Conservation (phyloP, 1,284 basidiomycete genomes). For the Apiotrichum montevideense region DNA sequence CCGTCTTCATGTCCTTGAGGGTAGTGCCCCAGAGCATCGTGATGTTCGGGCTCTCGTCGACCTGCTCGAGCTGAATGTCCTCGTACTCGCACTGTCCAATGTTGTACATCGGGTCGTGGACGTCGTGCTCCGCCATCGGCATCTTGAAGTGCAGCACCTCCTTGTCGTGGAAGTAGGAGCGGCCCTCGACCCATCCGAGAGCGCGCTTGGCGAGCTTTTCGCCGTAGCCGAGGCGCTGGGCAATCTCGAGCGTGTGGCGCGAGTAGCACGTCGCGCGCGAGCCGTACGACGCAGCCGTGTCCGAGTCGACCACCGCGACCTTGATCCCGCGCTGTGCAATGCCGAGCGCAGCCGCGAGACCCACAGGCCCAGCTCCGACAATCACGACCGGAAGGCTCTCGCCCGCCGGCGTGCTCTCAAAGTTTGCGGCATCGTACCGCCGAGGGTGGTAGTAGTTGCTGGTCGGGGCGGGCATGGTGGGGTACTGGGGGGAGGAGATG, state of each 20-base stretch:
- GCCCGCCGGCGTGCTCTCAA: slow-evolving; percentile 12
- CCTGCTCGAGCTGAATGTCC: slow-evolving; percentile 13
- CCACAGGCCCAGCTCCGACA: slow-evolving; percentile 17
- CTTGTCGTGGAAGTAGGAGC: slow-evolving; percentile 13
- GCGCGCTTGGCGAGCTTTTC: slow-evolving; percentile 8
- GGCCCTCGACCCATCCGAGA: slow-evolving; percentile 14
- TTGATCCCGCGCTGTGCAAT: slow-evolving; percentile 13
- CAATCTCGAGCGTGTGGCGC: slow-evolving; percentile 18
- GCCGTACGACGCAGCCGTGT: slow-evolving; percentile 14
- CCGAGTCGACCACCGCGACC: slow-evolving; percentile 13
- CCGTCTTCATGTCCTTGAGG: slow-evolving; percentile 1
- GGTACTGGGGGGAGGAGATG: too few relatives aligned
- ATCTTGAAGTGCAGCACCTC: slow-evolving; percentile 18
- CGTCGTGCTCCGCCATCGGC: slow-evolving; percentile 5
- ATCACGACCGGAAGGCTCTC: slow-evolving; percentile 10
- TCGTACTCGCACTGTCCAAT: slow-evolving; percentile 20
- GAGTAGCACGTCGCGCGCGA: slow-evolving; percentile 20
- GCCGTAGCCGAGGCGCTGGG: slow-evolving; percentile 16
- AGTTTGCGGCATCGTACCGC: slow-evolving; percentile 5
- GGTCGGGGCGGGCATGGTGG: slow-evolving; percentile 1
- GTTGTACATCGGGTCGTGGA: slow-evolving; percentile 17
- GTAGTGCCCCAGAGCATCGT: slow-evolving; percentile 14
- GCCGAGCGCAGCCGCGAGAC: slow-evolving; percentile 13
- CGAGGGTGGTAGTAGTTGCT: slow-evolving; percentile 15
- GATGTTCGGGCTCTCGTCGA: slow-evolving; percentile 8